These are phyloP conservation scores for Yamadazyma aaseri DNA, from an alignment of 1,139 yeast genomes.

Conservation along the genomic window DNA sequence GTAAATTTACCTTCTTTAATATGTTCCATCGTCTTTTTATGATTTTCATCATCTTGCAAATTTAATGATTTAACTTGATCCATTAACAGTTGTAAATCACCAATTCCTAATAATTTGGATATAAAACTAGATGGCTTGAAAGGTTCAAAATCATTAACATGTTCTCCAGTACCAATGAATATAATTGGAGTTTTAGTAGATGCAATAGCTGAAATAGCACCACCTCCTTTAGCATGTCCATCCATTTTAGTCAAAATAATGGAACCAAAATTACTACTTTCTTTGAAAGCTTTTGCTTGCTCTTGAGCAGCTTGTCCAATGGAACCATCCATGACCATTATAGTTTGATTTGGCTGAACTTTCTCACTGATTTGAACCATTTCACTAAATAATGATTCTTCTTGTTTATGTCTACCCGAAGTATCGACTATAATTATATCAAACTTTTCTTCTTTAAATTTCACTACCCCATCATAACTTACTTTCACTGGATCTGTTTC, in stretches of 20 bases:
- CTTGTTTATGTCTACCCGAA: constrained; percentile 97
- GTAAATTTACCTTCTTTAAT: constrained; percentile 95
- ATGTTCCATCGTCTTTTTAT: constrained; percentile 89
- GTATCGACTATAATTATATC: constrained; percentile 96
- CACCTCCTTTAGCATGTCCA: constrained; percentile 99
- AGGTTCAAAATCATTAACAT: constrained; percentile 87
- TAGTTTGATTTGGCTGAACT: constrained; percentile 88
- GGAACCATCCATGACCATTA: constrained; percentile 96
- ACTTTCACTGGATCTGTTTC: constrained; percentile 96
- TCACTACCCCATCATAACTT: constrained; percentile 86
- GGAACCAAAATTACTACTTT: constrained; percentile 89
- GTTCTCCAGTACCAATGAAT: constrained; percentile 98
- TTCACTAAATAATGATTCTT: constrained; percentile 85
- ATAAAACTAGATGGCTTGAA: constrained; percentile 89
- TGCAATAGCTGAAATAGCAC: constrained; percentile 98
- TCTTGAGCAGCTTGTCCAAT: constrained; percentile 98
- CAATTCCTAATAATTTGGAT: constrained; percentile 88
- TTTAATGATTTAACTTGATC: constrained; percentile 90
- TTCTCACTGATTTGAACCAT: constrained; percentile 91
- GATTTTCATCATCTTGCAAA: constrained; percentile 64
- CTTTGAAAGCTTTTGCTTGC: constrained; percentile 93
- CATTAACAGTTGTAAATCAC: constrained; percentile 90
- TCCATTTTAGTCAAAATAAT: constrained; percentile 95
- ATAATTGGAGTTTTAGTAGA: constrained; percentile 96
- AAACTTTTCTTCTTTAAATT: constrained; percentile 87